These are phyloP conservation scores for Bryoerythrophyllum caledonicum DNA, from an alignment of 225 moss, liverwort and hornwort genomes.

Conservation along the genomic window DNA sequence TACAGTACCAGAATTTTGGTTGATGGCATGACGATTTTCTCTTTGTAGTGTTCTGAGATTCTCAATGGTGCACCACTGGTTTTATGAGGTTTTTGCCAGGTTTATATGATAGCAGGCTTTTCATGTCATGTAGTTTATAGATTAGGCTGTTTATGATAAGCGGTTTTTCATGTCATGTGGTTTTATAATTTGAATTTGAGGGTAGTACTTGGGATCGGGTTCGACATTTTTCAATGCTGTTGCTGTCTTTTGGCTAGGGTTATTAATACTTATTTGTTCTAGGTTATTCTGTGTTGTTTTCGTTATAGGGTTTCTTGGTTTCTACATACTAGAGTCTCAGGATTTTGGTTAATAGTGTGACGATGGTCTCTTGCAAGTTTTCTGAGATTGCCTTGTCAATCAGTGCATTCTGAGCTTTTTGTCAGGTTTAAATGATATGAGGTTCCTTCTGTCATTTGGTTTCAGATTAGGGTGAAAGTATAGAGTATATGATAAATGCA, in stretches of 20 bases:
- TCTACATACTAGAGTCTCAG: not conserved
- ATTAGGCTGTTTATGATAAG: no score
- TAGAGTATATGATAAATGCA: not conserved
- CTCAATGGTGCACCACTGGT: not conserved
- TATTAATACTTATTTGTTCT: not conserved
- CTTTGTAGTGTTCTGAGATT: no score
- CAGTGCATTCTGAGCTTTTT: slow-evolving; percentile 1
- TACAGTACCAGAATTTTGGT: not conserved
- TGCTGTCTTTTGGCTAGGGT: not conserved
- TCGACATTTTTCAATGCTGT: not conserved
- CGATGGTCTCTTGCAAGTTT: not conserved
- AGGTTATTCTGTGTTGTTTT: not conserved
- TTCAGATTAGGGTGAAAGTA: not conserved
- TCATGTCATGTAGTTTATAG: no score
- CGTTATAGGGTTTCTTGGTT: slow-evolving; percentile 6
- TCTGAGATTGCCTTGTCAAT: not conserved
- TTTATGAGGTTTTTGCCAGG: not conserved
- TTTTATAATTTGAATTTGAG: not conserved
- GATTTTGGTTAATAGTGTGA: not conserved
- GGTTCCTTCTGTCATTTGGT: not conserved
- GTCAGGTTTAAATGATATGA: not conserved
- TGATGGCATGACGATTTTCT: not conserved
- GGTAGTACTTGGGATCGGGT: not conserved
- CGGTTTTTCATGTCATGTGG: no score
- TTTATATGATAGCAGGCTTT: not conserved